These are phyloP conservation scores for Geranium rotundifolium DNA, from an alignment of 345 rosid species.

Conservation along the genomic window DNA sequence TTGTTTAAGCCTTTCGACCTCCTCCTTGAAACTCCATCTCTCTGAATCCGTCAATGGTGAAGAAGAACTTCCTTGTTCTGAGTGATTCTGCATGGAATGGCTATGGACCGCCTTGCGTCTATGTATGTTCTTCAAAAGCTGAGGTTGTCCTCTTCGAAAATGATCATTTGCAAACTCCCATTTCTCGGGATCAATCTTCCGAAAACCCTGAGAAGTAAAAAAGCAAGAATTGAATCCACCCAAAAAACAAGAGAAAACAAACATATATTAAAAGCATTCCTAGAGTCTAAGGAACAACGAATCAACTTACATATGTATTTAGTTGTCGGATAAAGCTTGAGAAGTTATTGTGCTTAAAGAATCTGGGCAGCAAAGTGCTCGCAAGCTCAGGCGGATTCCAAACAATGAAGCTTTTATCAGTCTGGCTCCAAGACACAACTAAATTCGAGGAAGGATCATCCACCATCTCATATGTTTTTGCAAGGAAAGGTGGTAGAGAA, in stretches of 20 bases:
- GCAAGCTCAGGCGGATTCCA: constrained; percentile 26
- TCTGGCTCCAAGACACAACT: constrained; percentile 14
- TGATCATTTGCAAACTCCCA: constrained; percentile 95
- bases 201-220: constrained; percentile 52
- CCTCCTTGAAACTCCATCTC: constrained; percentile 50
- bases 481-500: constrained; percentile 13
- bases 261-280: background rate
- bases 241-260: background rate
- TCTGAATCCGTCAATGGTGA: constrained; percentile 50
- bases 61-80: constrained; percentile 35
- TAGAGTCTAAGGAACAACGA: background rate
- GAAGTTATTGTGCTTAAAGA: constrained; percentile 76
- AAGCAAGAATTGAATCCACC: constrained; percentile 10
- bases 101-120: constrained; percentile 89
- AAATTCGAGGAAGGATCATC: constrained; percentile 15
- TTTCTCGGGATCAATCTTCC: constrained; percentile 68
- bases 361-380: constrained; percentile 39
- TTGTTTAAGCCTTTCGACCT: constrained; percentile 38
- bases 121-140: constrained; percentile 75
- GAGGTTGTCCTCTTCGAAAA: constrained; percentile 60
- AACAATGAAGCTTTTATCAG: constrained; percentile 15
- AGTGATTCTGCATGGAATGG: constrained; percentile 57
- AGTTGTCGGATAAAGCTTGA: constrained; percentile 31
- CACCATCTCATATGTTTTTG: constrained; percentile 20
- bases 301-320: constrained; percentile 4